A percentile compares a stretch with the other conserved stretches of the same genome.
phyloP scores from a whole-genome alignment of 1,139 yeast genomes.

The Saccharomyces hybrid region DNA sequence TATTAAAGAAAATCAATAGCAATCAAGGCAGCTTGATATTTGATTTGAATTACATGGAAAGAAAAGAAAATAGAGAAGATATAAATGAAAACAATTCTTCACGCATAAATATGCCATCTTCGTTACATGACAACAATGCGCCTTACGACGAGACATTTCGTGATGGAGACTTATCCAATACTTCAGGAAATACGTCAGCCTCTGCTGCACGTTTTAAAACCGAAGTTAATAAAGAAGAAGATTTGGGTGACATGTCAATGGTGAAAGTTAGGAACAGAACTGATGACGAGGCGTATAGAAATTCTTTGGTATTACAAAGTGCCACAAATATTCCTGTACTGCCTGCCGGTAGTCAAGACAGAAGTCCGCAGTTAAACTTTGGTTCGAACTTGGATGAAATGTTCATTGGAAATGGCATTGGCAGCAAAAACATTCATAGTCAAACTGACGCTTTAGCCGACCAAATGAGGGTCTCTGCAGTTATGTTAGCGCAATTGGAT shows the following conservation, averaged over 20 bases:
- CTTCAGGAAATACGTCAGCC: neutral
- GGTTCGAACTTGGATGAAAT: conserved; percentile 30
- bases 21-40: conserved; percentile 46
- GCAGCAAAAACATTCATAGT: conserved; percentile 14
- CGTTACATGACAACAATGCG: neutral
- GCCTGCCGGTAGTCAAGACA: conserved; percentile 26
- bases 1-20: conserved; percentile 36
- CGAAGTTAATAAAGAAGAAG: conserved; percentile 38
- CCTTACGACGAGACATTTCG: conserved; percentile 1
- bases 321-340: conserved; percentile 36
- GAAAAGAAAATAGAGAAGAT: conserved; percentile 12
- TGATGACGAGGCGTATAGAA: conserved; percentile 36
- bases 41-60: conserved; percentile 36
- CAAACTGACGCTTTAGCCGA: conserved; percentile 54
- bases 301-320: conserved; percentile 34
- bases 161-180: conserved; percentile 1
- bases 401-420: conserved; percentile 12
- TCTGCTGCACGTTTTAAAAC: conserved; percentile 1
- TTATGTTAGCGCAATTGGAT: conserved; percentile 86
- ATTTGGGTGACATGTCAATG: conserved; percentile 54
- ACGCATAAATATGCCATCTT: neutral
- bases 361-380: conserved; percentile 34
- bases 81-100: neutral
- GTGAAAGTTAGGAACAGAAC: conserved; percentile 41
- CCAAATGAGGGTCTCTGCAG: conserved; percentile 93